Evolutionary conservation across 169 alveolate genomes (phyloP), one percentile per base, ranked within the genome.

Genomic region (Blepharisma undulans): DNA sequence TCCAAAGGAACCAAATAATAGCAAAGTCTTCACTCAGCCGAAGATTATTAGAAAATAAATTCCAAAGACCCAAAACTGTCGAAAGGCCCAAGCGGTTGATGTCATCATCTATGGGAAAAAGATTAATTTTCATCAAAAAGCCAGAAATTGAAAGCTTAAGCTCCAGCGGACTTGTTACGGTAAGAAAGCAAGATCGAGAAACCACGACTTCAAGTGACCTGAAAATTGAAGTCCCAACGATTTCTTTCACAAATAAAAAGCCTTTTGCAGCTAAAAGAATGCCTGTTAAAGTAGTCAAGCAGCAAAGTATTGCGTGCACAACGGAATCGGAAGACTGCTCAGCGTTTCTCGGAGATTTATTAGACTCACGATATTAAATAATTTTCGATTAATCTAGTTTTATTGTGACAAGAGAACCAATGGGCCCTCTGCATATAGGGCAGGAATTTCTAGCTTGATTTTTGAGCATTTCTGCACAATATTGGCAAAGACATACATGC

Each of bases 401-500:
- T 7, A 84, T 84, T 33, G 34, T 60, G 25, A 84, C 34, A 21
- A 84, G n/a, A 36, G 27, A 22, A 22, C 27, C 36, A 30, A 84
- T 84, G 0, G 74, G 27, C 2, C 48, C 78, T 22, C 89, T 33
- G 78, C 89, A 84, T 21, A 84, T 59, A 1, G 89, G 89, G 32
- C 89, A 84, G 10, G 27, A 32, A 4, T 25, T 33, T 21, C 78
- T 22, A 25, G 21, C 3, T 59, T 84, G 78, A 22, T 77, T 22
- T 32, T 33, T 36, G 16, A 84, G 74, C 33, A 25, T 25, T 48
- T 36, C 92, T 8, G 97, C 97, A 36, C 97, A 95, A 94, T 94
- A 89, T 72, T 89, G 93, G 90, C 98, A 95, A 21, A 95, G 97
- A 78, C 98, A 95, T 95, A 93, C 94, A 89, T 95, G 98, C 14